These are phyloP conservation scores for Solanum sparsipilum DNA, from an alignment of 257 asterid genomes.

Conservation along the genomic window DNA sequence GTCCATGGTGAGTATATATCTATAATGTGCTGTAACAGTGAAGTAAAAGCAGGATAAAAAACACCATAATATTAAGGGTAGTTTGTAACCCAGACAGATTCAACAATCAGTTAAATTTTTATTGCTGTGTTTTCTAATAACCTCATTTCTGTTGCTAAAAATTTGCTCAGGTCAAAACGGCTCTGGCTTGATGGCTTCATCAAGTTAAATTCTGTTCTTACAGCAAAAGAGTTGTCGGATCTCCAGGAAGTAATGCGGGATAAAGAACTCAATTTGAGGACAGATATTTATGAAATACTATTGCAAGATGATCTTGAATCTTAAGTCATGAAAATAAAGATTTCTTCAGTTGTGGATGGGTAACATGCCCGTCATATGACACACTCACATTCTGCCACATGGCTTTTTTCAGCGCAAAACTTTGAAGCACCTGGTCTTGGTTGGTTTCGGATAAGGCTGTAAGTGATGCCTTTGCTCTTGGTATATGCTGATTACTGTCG, in stretches of 20 bases:
- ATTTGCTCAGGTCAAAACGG: conserved; percentile 63
- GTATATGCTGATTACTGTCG: neutral
- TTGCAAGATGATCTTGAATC: conserved; percentile 71
- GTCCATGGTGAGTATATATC: conserved; percentile 70
- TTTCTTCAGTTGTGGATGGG: neutral
- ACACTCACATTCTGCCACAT: neutral
- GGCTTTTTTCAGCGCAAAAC: neutral
- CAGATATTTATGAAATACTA: conserved; percentile 90
- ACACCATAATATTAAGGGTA: neutral
- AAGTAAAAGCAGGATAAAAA: neutral
- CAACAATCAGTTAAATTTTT: neutral
- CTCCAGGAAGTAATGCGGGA: conserved; percentile 98
- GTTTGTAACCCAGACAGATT: neutral
- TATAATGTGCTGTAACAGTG: neutral
- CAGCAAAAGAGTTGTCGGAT: conserved; percentile 83
- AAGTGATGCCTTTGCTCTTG: neutral
- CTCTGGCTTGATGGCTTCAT: conserved; percentile 91
- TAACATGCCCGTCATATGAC: neutral
- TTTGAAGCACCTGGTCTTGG: neutral
- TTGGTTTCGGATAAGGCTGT: neutral
- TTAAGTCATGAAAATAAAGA: neutral
- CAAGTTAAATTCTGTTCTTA: conserved; percentile 45
- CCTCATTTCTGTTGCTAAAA: neutral
- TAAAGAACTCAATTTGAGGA: conserved; percentile 86
- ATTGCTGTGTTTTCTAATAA: neutral